Evolutionary conservation across 495 filamentous ascomycete genomes (phyloP).

Genomic region (Lepidopterella palustris): DNA sequence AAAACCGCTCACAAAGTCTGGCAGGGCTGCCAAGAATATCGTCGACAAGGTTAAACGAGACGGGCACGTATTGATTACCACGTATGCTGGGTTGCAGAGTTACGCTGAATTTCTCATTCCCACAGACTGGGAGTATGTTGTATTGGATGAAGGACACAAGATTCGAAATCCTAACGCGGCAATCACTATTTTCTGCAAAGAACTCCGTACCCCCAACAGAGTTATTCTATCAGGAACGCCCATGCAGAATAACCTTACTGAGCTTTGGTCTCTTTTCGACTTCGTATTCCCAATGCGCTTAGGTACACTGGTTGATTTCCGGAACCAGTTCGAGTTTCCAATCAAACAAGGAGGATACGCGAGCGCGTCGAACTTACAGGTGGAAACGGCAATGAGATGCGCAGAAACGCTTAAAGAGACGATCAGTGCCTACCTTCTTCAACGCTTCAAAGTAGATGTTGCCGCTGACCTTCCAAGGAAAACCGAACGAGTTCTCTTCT

Average conservation of each 20-base stretch:
- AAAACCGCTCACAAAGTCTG: constrained; percentile 43
- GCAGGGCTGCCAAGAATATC: constrained; percentile 66
- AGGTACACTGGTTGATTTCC: constrained; percentile 83
- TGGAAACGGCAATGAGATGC: constrained; percentile 84
- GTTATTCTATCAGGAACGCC: constrained; percentile 93
- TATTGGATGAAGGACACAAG: constrained; percentile 95
- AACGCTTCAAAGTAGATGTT: constrained; percentile 88
- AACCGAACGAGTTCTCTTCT: constrained; percentile 91
- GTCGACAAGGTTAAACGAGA: constrained; percentile 76
- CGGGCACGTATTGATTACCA: constrained; percentile 90
- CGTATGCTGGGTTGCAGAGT: constrained; percentile 85
- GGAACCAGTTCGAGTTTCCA: constrained; percentile 82
- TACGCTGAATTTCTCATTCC: constrained; percentile 73
- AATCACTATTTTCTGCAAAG: constrained; percentile 89
- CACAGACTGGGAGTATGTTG: constrained; percentile 84
- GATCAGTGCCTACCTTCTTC: constrained; percentile 88
- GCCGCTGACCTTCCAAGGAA: constrained; percentile 90
- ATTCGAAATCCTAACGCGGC: constrained; percentile 91
- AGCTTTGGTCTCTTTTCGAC: constrained; percentile 95
- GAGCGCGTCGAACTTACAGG: constrained; percentile 84
- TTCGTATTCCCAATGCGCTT: constrained; percentile 94
- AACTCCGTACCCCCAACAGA: constrained; percentile 77
- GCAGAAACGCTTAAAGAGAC: constrained; percentile 85
- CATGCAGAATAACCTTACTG: constrained; percentile 95
- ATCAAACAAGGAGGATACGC: constrained; percentile 89